A percentile compares a stretch with the other conserved stretches of the same genome.
These are phyloP conservation scores for Starmerella geochares DNA, from an alignment of 805 yeast genomes.

Conservation along the genomic window DNA sequence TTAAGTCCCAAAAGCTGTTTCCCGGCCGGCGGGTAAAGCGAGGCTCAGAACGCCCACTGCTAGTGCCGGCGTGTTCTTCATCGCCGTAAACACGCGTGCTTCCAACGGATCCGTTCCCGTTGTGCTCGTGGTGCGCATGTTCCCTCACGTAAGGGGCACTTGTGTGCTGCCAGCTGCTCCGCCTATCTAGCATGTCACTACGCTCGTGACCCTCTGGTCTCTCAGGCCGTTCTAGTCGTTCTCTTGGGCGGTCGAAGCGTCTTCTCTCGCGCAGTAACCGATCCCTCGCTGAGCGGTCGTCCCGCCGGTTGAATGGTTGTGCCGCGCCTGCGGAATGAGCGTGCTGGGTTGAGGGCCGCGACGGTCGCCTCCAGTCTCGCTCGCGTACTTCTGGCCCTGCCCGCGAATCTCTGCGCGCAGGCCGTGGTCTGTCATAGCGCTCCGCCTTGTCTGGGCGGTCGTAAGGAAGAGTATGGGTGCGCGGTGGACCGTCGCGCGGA, in stretches of 20 bases:
- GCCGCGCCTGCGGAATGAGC: background rate
- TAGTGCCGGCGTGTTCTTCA: background rate
- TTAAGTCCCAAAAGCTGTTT: constrained; percentile 11
- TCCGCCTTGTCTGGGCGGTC: background rate
- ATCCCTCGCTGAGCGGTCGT: constrained; percentile 18
- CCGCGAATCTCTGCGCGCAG: constrained; percentile 5
- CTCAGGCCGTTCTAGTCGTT: background rate
- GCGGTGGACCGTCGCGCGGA: constrained; percentile 8
- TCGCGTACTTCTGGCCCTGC: background rate
- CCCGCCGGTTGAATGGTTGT: constrained; percentile 13
- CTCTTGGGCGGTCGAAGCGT: constrained; percentile 10
- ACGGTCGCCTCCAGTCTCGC: constrained; percentile 12
- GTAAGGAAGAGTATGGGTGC: background rate
- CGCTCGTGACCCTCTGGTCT: background rate
- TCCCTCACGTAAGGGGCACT: constrained; percentile 1
- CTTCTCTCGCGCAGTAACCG: constrained; percentile 8
- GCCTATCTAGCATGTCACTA: background rate
- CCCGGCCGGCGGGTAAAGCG: constrained; percentile 16
- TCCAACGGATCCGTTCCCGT: background rate
- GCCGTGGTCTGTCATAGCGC: background rate
- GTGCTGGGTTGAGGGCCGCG: constrained; percentile 1
- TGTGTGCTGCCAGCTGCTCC: constrained; percentile 4
- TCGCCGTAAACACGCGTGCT: background rate
- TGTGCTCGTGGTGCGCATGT: constrained; percentile 1
- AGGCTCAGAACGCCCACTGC: background rate